Evolutionary conservation across 768 basidiomycete genomes (phyloP).

Genomic region (Russula earlei): DNA sequence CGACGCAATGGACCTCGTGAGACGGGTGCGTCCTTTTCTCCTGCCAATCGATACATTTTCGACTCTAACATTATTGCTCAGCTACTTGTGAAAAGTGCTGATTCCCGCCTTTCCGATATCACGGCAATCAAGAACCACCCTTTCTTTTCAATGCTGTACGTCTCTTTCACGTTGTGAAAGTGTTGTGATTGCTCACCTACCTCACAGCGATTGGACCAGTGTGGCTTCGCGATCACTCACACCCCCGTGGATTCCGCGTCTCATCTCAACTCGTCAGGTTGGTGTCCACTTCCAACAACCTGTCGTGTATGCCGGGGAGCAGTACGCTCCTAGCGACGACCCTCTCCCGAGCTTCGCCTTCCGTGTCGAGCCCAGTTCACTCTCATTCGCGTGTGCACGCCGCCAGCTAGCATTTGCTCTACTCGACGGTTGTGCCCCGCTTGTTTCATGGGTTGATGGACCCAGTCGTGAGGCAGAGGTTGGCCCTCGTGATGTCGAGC

Average conservation of each 20-base stretch:
- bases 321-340: background rate
- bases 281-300: background rate
- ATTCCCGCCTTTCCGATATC: background rate
- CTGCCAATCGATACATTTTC: no score
- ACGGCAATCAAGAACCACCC: conserved; percentile 1
- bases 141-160: conserved; percentile 3
- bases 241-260: conserved; percentile 8
- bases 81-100: background rate
- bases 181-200: background rate
- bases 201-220: conserved; percentile 2
- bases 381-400: background rate
- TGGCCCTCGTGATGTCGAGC: background rate
- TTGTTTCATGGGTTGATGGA: conserved; percentile 3
- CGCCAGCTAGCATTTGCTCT: conserved; percentile 1
- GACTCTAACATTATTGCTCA: background rate
- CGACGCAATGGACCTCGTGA: conserved; percentile 7
- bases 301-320: background rate
- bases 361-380: background rate
- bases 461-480: background rate
- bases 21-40: background rate
- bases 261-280: background rate
- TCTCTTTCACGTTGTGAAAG: background rate
- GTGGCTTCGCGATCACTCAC: conserved; percentile 8
- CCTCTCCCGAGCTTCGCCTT: conserved; percentile 2
- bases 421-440: background rate